Base-by-base conservation (phyloP, 2,329 filamentous ascomycete genomes). In the Fusarium anthophilum region DNA sequence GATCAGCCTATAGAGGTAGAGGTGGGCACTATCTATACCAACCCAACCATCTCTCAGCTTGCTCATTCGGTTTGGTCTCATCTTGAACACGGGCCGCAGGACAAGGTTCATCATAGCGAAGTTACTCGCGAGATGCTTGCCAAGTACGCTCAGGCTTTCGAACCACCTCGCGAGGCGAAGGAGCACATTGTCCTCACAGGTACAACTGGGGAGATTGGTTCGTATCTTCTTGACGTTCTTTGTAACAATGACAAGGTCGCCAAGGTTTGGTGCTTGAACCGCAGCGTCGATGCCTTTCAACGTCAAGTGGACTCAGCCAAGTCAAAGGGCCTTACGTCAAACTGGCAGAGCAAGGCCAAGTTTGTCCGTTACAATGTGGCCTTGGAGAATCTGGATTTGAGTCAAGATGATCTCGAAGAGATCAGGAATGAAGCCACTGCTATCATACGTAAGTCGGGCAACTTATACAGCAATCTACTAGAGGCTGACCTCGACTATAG, bases 241-340 rank as follows among this genome's bases (percentile, higher is more conserved):
- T 56, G 26, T 1, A 43, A 43, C 5, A 56, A 56, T 13, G 38
- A 44, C 22, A 56, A 44, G 38, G 38, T 56, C 8, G 38, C 12
- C 53, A 56, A 43, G 20, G 22, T 56, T 18, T 56, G 53, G 53
- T 56, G 53, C 15, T 44, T 56, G 38, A 56, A 56, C 53, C 53
- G 53, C 3, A 44, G 53, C 5, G 22, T 17, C 37, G 26, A 56
- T 12, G 38, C 37, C 26, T 56, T 56, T 22, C 53, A 56, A 13
- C 53, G 53, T 3, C 53, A 56, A 15, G 22, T 15, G 18, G 53
- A 56, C 26, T 56, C 38, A 6, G 22, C 22, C 12, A 56, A 56
- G 26, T 30, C 20, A 9, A 56, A 56, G 12, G 53, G 38, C 7
- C 53, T 56, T 10, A 24, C 37, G 17, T 32, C 26, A 20, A 44